A percentile compares a stretch with the other conserved stretches of the same genome.
Conservation (phyloP, 352 stramenopile species). For the Phytophthora brassicae region DNA sequence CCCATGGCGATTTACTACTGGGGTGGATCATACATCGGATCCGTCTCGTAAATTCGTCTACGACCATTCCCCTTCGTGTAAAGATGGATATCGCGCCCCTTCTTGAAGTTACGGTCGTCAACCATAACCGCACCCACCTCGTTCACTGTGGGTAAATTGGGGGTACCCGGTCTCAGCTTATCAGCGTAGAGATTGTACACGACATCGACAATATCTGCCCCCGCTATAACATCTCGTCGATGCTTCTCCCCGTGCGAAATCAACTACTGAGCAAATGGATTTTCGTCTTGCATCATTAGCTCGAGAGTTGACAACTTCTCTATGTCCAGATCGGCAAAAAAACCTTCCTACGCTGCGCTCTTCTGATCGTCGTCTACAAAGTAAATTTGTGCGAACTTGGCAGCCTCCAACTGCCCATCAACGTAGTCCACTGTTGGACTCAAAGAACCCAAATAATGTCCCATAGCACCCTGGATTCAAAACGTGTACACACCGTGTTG, state of each 20-base stretch:
- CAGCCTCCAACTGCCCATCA: neutral
- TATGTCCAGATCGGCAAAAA: neutral
- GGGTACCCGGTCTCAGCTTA: too few species aligned
- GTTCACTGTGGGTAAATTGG: neutral
- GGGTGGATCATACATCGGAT: neutral
- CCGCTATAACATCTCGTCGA: neutral
- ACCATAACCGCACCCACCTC: conserved; percentile 4
- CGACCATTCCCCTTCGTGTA: neutral
- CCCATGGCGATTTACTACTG: too few species aligned
- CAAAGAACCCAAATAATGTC: conserved; percentile 1
- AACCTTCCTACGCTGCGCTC: neutral
- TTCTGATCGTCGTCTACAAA: conserved; percentile 5
- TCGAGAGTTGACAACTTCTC: neutral
- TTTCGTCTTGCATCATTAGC: conserved; percentile 4
- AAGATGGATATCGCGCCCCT: conserved; percentile 1
- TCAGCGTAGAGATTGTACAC: too few species aligned
- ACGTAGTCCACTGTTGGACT: too few species aligned
- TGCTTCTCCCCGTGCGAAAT: neutral
- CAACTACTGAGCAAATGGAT: conserved; percentile 6
- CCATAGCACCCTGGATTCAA: neutral
- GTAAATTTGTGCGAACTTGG: conserved; percentile 17
- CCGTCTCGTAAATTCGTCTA: conserved; percentile 1
- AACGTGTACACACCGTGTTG: conserved; percentile 2
- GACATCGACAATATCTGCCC: neutral
- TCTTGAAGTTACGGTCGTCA: neutral